phyloP scores from a whole-genome alignment of 306 rosid species.

The Quercus ilex region DNA sequence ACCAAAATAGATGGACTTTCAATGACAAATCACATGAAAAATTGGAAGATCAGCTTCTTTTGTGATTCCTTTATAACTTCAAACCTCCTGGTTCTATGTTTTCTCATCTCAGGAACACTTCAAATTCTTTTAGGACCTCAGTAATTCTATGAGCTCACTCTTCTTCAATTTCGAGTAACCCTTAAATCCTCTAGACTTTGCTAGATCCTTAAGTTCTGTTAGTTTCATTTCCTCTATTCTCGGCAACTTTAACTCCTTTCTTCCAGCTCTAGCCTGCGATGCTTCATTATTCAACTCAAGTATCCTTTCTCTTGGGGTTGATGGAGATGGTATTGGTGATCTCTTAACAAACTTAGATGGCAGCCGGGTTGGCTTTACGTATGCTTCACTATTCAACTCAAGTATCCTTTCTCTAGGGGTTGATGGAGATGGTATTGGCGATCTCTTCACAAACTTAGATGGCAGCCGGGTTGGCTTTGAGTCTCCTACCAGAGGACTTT shows the following conservation, averaged over 20 bases:
- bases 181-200: conserved; percentile 52
- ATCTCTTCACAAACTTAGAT: conserved; percentile 53
- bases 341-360: conserved; percentile 52
- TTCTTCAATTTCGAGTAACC: conserved; percentile 67
- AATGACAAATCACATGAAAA: neutral
- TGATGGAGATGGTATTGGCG: conserved; percentile 48
- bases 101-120: neutral
- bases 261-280: conserved; percentile 1
- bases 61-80: neutral
- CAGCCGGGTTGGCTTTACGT: neutral
- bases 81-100: neutral
- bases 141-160: conserved; percentile 38
- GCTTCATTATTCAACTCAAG: conserved; percentile 4
- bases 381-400: conserved; percentile 8
- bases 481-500: conserved; percentile 6
- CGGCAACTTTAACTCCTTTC: conserved; percentile 20
- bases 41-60: neutral
- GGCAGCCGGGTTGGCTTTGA: conserved; percentile 34
- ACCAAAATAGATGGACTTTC: neutral
- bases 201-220: conserved; percentile 47
- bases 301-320: conserved; percentile 14
- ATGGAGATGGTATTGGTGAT: conserved; percentile 50
- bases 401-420: conserved; percentile 9
- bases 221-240: conserved; percentile 48
- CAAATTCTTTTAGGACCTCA: conserved; percentile 8